Evolutionary conservation across 257 asterid species (phyloP), one percentile per base, ranked within the genome.

Genomic region (Primulina eburnea): DNA sequence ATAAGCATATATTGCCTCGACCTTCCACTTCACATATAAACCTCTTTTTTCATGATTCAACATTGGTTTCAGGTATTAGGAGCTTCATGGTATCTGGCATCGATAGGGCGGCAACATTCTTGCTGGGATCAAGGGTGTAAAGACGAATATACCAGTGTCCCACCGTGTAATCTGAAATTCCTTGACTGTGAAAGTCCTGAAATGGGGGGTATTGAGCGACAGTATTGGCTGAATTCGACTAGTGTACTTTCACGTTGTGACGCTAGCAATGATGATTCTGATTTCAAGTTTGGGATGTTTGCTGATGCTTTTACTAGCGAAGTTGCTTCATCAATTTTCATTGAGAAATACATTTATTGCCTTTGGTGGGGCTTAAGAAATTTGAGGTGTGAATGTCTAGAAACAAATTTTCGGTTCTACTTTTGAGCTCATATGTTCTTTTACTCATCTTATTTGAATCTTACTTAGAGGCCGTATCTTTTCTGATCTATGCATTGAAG

Each of bases 361-460:
- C 96, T 94, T 28, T 94, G 99, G 99, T 90, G 99, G 99, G 99
- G 99, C 68, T 81, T 94, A 69, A 81, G 97, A 77, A 94, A 94
- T 76, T 79, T 94, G 83, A 90, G 99, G 97, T 93, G 35, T 62
- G 82, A 12, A 75, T 21, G 38, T 67, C 35, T 38, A 17, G 14
- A 5, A 18, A 53, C 14, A 32, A 8, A 12, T 32, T 7, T 47
- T 34, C 24, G 12, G 16, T 28, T 14, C 20, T 34, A 7, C 21
- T 38, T 56, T 30, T 8, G 24, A 11, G 34, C 30, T 71, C 33
- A 56, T 20, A 18, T 34, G 12, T 20, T 34, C 43, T 56, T 59
- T 10, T 35, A 17, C 60, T 17, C 11, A 10, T 32, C 52, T 73
- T 1, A 1, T 7, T 35, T 8, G 50, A 40, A 40, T 8, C 50